Percentiles rank a stretch among this genome's conserved stretches.
These are phyloP conservation scores for Phallus indusiatus DNA, from an alignment of 768 basidiomycete genomes.

Conservation along the genomic window DNA sequence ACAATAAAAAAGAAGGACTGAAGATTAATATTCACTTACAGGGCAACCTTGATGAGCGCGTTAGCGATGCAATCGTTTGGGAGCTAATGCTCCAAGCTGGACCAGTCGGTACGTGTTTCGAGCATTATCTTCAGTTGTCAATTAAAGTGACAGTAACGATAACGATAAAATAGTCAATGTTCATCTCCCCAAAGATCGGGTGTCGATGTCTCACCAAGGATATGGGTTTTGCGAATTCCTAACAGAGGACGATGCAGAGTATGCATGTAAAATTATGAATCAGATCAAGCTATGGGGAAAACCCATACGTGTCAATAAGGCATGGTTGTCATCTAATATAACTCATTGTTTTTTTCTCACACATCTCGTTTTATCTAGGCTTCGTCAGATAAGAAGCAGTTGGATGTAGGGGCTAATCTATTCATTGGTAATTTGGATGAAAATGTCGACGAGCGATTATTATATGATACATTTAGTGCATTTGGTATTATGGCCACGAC, in stretches of 20 bases:
- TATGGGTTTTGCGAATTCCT: constrained; percentile 99
- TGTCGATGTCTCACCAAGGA: constrained; percentile 97
- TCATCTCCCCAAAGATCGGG: constrained; percentile 95
- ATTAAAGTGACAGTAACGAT: not conserved
- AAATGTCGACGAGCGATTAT: constrained; percentile 83
- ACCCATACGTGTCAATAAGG: constrained; percentile 98
- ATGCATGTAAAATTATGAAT: constrained; percentile 99
- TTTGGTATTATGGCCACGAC: constrained; percentile 91
- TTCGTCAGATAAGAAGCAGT: constrained; percentile 94
- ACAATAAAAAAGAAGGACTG: not conserved
- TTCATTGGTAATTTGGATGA: constrained; percentile 96
- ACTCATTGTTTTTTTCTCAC: constrained; percentile 6
- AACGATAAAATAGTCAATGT: constrained; percentile 64
- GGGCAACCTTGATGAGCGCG: constrained; percentile 97
- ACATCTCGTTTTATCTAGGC: constrained; percentile 60
- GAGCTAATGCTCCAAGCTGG: constrained; percentile 99
- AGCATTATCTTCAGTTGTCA: not conserved
- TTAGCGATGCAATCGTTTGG: constrained; percentile 91
- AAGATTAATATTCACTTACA: constrained; percentile 21
- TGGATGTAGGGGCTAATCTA: constrained; percentile 95
- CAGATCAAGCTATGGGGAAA: constrained; percentile 99
- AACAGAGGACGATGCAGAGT: constrained; percentile 98
- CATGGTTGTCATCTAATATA: constrained; percentile 20
- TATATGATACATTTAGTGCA: constrained; percentile 93
- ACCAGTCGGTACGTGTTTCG: constrained; percentile 70